These are phyloP conservation scores for Cercophora sp. DNA, from an alignment of 495 filamentous ascomycete species.

Conservation along the genomic window DNA sequence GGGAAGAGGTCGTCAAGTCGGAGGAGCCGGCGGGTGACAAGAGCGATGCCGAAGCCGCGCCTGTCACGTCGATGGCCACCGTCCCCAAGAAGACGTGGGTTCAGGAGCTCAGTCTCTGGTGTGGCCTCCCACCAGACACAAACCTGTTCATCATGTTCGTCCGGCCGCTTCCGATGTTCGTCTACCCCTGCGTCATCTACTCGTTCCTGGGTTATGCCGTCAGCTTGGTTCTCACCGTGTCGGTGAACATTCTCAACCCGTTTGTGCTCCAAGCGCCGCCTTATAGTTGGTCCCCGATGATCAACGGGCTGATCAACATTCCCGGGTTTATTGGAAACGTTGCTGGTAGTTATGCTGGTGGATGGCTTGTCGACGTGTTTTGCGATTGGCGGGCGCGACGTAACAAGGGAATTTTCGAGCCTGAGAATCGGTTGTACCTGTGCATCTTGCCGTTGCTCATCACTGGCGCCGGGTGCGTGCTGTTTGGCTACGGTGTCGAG, in stretches of 20 bases:
- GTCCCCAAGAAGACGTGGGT: slow-evolving; percentile 24
- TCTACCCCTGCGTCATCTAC: slow-evolving; percentile 40
- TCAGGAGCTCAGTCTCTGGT: slow-evolving; percentile 28
- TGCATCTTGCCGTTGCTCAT: slow-evolving; percentile 38
- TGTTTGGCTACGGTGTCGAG: slow-evolving; percentile 36
- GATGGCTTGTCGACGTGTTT: slow-evolving; percentile 42
- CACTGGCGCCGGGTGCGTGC: slow-evolving; percentile 34
- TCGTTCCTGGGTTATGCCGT: slow-evolving; percentile 41
- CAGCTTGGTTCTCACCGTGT: slow-evolving; percentile 51
- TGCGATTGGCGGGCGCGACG: slow-evolving; percentile 43
- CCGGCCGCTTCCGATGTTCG: slow-evolving; percentile 38
- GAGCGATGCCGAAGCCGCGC: neutral
- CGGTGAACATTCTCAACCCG: slow-evolving; percentile 63
- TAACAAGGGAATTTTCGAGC: slow-evolving; percentile 51
- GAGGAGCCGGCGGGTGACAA: neutral
- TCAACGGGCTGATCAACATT: slow-evolving; percentile 55
- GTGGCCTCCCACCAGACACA: slow-evolving; percentile 19
- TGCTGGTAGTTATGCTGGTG: slow-evolving; percentile 39
- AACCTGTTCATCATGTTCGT: slow-evolving; percentile 28
- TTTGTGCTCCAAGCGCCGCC: slow-evolving; percentile 61
- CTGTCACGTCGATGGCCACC: neutral
- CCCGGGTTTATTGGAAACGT: slow-evolving; percentile 46
- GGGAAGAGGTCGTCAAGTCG: slow-evolving; percentile 6
- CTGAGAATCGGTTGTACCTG: slow-evolving; percentile 51
- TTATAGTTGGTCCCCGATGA: slow-evolving; percentile 55